Evolutionary conservation across 164 flowering plant species (phyloP).

Genomic region (Brasenia schreberi): DNA sequence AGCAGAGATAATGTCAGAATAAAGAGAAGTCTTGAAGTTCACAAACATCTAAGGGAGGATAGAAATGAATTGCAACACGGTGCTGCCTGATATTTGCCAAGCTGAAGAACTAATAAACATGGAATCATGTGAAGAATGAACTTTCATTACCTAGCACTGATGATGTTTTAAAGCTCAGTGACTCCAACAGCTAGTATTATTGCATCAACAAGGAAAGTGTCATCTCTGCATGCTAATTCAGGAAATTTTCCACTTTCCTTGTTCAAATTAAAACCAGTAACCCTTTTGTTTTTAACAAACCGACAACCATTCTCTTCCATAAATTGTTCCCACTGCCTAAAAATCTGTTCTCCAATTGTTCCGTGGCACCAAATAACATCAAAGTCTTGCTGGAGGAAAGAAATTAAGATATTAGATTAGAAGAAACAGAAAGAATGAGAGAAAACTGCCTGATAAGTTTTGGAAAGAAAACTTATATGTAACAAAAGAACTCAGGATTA

Average conservation of each 20-base stretch:
- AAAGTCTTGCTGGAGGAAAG: conserved; percentile 31
- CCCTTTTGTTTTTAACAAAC: conserved; percentile 23
- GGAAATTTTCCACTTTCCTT: conserved; percentile 38
- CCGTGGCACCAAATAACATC: conserved; percentile 46
- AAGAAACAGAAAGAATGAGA: neutral
- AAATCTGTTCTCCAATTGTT: conserved; percentile 31
- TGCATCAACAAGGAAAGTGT: conserved; percentile 35
- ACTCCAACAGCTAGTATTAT: conserved; percentile 48
- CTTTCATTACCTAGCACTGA: conserved; percentile 22
- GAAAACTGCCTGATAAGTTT: too few species aligned
- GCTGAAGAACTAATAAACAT: neutral
- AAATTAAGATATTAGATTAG: neutral
- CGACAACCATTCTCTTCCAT: conserved; percentile 33
- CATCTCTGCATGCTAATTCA: conserved; percentile 36
- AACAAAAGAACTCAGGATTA: neutral
- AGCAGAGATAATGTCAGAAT: neutral
- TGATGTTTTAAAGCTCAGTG: conserved; percentile 34
- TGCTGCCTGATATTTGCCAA: neutral
- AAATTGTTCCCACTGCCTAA: conserved; percentile 43
- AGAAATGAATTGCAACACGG: neutral
- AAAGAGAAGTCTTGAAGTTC: neutral
- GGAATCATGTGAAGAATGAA: neutral
- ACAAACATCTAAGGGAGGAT: neutral
- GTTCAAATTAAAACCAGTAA: conserved; percentile 34
- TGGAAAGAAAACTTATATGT: neutral